Conservation (phyloP, 2,329 filamentous ascomycete species). For the Trichophyton benhamiae region DNA sequence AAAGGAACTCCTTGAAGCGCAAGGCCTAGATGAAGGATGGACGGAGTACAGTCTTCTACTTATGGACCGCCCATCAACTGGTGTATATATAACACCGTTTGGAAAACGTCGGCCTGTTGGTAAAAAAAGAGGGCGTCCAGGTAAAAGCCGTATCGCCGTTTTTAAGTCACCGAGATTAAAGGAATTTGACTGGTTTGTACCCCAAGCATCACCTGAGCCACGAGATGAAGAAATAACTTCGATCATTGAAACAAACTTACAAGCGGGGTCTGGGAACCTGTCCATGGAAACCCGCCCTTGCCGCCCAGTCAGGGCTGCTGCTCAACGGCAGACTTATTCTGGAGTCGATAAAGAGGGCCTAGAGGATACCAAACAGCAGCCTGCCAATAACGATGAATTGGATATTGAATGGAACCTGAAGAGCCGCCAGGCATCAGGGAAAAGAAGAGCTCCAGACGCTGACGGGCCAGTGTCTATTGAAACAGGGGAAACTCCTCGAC, state of each 20-base stretch:
- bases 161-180: slow-evolving; percentile 26
- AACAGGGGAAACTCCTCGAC: not conserved
- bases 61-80: slow-evolving; percentile 26
- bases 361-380: not conserved
- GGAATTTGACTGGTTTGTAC: slow-evolving; percentile 27
- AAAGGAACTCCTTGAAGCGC: slow-evolving; percentile 27
- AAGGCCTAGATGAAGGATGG: slow-evolving; percentile 31
- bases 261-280: slow-evolving; percentile 7
- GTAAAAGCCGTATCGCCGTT: slow-evolving; percentile 28
- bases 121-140: slow-evolving; percentile 28
- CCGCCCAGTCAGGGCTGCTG: not conserved
- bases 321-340: not conserved
- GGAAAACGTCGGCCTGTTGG: slow-evolving; percentile 29
- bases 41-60: slow-evolving; percentile 29
- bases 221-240: not conserved
- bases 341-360: not conserved
- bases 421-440: not conserved
- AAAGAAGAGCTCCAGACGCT: not conserved
- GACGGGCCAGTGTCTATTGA: not conserved
- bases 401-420: not conserved
- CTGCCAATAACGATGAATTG: not conserved
- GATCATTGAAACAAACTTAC: not conserved
- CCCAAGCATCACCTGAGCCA: slow-evolving; percentile 2
- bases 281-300: not conserved
- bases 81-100: slow-evolving; percentile 31